phyloP scores from a whole-genome alignment of 2,329 filamentous ascomycete genomes.

The Monosporascus sp. region DNA sequence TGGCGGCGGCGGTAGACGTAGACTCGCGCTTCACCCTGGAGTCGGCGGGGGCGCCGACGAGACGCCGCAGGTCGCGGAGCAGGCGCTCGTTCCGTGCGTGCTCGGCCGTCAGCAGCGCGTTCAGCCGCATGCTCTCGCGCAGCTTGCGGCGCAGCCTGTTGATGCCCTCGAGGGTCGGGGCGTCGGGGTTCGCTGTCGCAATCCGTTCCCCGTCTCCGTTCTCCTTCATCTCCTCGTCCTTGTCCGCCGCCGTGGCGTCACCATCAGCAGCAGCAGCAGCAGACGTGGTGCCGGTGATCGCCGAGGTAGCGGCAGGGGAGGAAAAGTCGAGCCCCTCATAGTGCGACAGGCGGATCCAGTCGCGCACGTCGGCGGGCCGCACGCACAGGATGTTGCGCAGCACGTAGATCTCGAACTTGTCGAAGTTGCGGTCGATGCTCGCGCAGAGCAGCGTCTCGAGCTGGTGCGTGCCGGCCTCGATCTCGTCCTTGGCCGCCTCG shows the following conservation, averaged over 20 bases:
- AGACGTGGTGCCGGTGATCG: background rate
- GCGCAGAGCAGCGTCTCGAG: slow-evolving; percentile 77
- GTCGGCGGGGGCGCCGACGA: slow-evolving; percentile 16
- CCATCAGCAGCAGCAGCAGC: background rate
- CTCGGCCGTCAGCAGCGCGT: slow-evolving; percentile 51
- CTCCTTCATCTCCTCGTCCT: slow-evolving; percentile 7
- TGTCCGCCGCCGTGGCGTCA: slow-evolving; percentile 3
- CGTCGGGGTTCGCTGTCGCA: slow-evolving; percentile 26
- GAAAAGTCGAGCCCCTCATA: slow-evolving; percentile 64
- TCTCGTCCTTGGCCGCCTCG: slow-evolving; percentile 54
- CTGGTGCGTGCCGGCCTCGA: slow-evolving; percentile 83
- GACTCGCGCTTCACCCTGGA: slow-evolving; percentile 22
- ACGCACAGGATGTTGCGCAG: slow-evolving; percentile 79
- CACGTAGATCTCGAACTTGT: slow-evolving; percentile 84
- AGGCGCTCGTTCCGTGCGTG: slow-evolving; percentile 39
- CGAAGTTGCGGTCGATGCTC: slow-evolving; percentile 78
- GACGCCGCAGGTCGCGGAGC: slow-evolving; percentile 26
- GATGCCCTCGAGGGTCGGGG: slow-evolving; percentile 62
- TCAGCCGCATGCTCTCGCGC: slow-evolving; percentile 46
- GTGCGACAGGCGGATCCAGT: slow-evolving; percentile 78
- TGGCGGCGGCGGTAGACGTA: slow-evolving; percentile 1
- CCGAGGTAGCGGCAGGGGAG: background rate
- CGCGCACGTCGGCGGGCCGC: slow-evolving; percentile 56
- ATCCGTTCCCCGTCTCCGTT: slow-evolving; percentile 6
- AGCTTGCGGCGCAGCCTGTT: slow-evolving; percentile 68